Evolutionary conservation across 2,329 filamentous ascomycete genomes (phyloP), one percentile per base, ranked within the genome.

Genomic region (Leptographium radiaticola): DNA sequence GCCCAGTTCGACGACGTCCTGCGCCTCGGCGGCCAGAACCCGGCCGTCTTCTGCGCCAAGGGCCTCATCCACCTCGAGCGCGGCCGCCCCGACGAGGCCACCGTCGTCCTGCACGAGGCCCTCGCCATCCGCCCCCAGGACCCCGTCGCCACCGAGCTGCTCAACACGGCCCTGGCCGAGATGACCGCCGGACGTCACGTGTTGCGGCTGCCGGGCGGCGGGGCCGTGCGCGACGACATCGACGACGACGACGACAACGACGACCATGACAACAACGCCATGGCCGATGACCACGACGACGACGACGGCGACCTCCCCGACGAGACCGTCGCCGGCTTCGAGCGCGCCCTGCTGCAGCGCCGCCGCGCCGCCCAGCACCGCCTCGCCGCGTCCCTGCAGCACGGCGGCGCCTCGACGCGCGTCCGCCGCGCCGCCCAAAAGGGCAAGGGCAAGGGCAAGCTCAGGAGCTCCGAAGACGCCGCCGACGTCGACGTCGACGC

Each of bases 1-100:
- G 76, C 74, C 2, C 80, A 91, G 64, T 97, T 96, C 62, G 87
- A 96, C 59, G 84, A 90, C 62, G 93, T 95, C 34, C 75, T 96
- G 34, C 77, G 91, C 13, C 80, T 87, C 48, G 88, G 89, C 9
- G 85, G 85, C 45, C 89, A 90, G 59, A 86, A 93, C 58, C 77
- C 86, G 1, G 77, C 81, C 34, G 79, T 93, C 3, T 93, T 95
- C 64, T 80, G 81, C 49, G 84, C 89, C 12, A 91, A 95, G 62
- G 91, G 88, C 0, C 73, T 97, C 16, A 85, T 95, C 13, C 75
- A 91, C 53, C 77, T 97, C 60, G 89, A 95, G 62, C 75, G 89
- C 60, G 81, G 80, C 16, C 76, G 80, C 51, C 79, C 81, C 0
- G 85, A 86, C 61, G 86, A 94, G 47, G 91, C 91, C 0, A 83